Evolutionary conservation across 768 basidiomycete species (phyloP).

Genomic region (Hypsizygus marmoreus): DNA sequence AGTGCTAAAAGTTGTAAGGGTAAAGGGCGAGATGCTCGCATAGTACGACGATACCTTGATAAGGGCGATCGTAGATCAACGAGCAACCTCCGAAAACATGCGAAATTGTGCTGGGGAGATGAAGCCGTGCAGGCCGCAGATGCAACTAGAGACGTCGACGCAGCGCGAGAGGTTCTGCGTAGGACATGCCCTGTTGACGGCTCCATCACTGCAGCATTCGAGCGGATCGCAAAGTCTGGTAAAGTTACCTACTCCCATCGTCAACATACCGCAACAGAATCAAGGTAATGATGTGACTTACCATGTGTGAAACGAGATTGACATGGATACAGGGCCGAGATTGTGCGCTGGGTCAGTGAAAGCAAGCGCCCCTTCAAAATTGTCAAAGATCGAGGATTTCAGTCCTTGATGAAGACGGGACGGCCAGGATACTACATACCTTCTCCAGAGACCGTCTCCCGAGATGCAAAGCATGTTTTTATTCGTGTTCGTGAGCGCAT

Average conservation of each 20-base stretch:
- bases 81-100: conserved; percentile 4
- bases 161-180: conserved; percentile 2
- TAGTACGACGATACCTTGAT: too few species aligned
- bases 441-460: conserved; percentile 26
- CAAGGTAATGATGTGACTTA: conserved; percentile 15
- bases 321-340: conserved; percentile 21
- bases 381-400: conserved; percentile 30
- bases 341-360: conserved; percentile 22
- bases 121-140: conserved; percentile 4
- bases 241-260: conserved; percentile 29
- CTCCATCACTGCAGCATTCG: conserved; percentile 27
- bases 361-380: conserved; percentile 30
- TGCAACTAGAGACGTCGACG: background rate
- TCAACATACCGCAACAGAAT: conserved; percentile 19
- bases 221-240: conserved; percentile 21
- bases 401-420: conserved; percentile 33
- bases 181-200: conserved; percentile 1
- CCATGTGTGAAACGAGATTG: background rate
- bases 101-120: conserved; percentile 4
- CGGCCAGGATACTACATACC: conserved; percentile 33
- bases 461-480: conserved; percentile 31
- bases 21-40: too few species aligned
- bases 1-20: too few species aligned
- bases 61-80: too few species aligned
- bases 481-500: conserved; percentile 15